Base-by-base conservation (phyloP, 2,329 filamentous ascomycete genomes). In the Tolypocladium amazonense region DNA sequence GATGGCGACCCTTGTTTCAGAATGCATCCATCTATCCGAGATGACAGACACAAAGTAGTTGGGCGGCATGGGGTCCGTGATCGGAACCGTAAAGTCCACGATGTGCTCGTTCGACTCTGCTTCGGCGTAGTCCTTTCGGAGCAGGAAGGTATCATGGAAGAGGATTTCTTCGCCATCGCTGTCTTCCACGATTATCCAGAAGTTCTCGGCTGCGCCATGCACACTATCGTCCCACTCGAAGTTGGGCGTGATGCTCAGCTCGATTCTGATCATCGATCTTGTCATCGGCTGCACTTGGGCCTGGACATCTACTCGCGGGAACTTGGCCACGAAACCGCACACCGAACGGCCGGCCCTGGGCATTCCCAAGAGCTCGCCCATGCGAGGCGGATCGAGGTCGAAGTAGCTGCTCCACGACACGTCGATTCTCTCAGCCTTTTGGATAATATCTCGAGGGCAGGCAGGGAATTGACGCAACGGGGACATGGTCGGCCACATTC, bases 401-500 rank as follows among this genome's bases (percentile, higher is more conserved):
- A 97, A 97, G 76, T 97, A 99, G 72, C 84, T 95, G 62, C 81
- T 83, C 92, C 93, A 99, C 1, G 90, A 87, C 25, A 97, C 92
- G 66, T 97, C 92, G 62, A 97, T 96, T 65, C 92, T 85, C 77
- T 99, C 94, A 3, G 92, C 88, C 75, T 97, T 97, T 65, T 90
- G 87, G 56, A 97, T 79, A 58, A 97, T 90, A 61, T 97, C 93
- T 47, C 86, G 81, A 3, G 92, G 86, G 69, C 92, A 96, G 45
- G 79, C 77, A 4, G 88, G 84, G 70, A 99, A 99, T 69, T 99
- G 94, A 58, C 94, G 86, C 38, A 99, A 80, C 14, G 95, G 94
- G 43, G 91, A 90, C 94, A 97, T 99, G 7, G 93, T 97, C 18
- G 93, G 92, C 94, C 94, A 99, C 95, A 99, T 99, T 56, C 95